Base-by-base conservation (phyloP, 805 yeast species). In the Teunomyces aglyptinius region DNA sequence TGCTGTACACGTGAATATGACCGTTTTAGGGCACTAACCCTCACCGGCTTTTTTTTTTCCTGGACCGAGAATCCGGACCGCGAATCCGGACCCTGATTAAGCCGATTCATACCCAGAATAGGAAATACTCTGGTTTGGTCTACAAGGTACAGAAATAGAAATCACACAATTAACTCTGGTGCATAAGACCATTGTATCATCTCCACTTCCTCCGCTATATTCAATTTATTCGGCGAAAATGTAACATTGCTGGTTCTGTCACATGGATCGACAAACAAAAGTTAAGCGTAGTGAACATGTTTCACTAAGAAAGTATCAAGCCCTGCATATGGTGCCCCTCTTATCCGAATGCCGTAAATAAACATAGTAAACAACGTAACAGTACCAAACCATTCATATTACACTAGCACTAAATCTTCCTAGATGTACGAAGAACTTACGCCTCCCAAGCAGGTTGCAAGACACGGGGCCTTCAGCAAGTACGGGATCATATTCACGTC, bases 401-500 rank as follows among this genome's bases (percentile, higher is more conserved):
- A 29, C 19, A 24, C 26, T 8, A 24, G 11, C 26, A 24, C 26
- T 3, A 24, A 3, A 2, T 24, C 26, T 24, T 19, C 26, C 12
- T 8, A 22, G 20, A 55, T 59, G 62, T 53, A 44, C 38, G 59
- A 58, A 31, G 55, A 59, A 20, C 47, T 62, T 20, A 57, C 56
- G 6, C 68, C 70, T 4, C 49, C 49, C 6, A 61, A 54, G 34
- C 60, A 60, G 53, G 15, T 20, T 4, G 51, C 53, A 19, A 46
- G 49, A n/a, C 68, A 67, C 47, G 53, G 59, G 12, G 41, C 49
- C 6, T 44, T 65, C 26, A 43, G 45, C 15, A 53, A 59, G 34
- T 54, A 54, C 38, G 40, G 56, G 19, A 51, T 56, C 26, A 56
- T 64, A n/a, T 20, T 59, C 6, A 24, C 55, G 11, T 64, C 72